Percentiles rank a stretch among this genome's conserved stretches.
phyloP scores from a whole-genome alignment of 2,329 filamentous ascomycete species.

The Purpureocillium lavendulum region DNA sequence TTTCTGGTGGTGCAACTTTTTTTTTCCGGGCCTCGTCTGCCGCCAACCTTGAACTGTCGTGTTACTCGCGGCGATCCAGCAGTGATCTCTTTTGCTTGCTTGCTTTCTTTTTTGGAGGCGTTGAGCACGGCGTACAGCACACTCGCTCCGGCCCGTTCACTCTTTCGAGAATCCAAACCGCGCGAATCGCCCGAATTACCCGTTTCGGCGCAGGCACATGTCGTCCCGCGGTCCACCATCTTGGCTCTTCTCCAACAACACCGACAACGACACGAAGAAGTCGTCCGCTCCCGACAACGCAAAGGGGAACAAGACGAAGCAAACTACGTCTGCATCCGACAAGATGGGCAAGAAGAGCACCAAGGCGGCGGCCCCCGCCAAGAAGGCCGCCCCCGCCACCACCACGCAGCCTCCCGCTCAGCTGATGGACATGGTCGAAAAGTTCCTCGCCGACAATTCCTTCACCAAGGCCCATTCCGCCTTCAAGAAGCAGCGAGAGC shows the following conservation, averaged over 20 bases:
- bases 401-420: slow-evolving; percentile 41
- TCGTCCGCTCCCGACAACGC: neutral
- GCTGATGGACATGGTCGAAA: slow-evolving; percentile 57
- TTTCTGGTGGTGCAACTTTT: too few relatives aligned
- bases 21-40: neutral
- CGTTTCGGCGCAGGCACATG: slow-evolving; percentile 14
- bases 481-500: slow-evolving; percentile 54
- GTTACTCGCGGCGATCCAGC: too few relatives aligned
- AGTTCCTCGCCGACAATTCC: slow-evolving; percentile 59
- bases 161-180: neutral
- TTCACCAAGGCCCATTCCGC: slow-evolving; percentile 52
- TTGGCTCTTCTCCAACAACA: slow-evolving; percentile 37
- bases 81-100: too few relatives aligned
- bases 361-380: slow-evolving; percentile 11
- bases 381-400: slow-evolving; percentile 9
- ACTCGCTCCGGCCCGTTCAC: too few relatives aligned
- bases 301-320: slow-evolving; percentile 5
- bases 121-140: too few relatives aligned
- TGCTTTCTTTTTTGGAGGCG: neutral
- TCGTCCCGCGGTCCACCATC: slow-evolving; percentile 24
- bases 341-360: slow-evolving; percentile 27
- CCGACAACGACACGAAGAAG: slow-evolving; percentile 6
- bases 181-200: neutral
- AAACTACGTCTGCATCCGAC: neutral
- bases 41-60: slow-evolving; percentile 1